Evolutionary conservation across 164 flowering plant genomes (phyloP).

Genomic region (Umbellularia californica): DNA sequence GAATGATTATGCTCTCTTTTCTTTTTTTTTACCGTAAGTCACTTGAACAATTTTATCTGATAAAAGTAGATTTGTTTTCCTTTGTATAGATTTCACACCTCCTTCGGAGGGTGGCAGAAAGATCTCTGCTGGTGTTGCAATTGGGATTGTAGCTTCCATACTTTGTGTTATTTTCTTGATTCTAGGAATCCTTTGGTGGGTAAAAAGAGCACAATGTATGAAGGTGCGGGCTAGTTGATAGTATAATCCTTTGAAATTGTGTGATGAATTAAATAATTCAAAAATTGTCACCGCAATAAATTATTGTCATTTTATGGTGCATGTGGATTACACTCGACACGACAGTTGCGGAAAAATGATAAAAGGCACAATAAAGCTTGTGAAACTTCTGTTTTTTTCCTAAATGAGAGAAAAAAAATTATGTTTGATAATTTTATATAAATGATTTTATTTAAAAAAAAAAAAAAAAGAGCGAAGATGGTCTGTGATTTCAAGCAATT

Average conservation of each 20-base stretch:
- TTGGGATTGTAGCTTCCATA: constrained; percentile 30
- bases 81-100: constrained; percentile 18
- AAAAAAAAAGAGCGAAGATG: no score
- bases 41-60: neutral
- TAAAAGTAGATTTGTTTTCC: neutral
- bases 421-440: no score
- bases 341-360: no score
- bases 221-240: constrained; percentile 8
- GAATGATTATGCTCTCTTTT: neutral
- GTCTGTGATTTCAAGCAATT: no score
- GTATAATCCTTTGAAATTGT: neutral
- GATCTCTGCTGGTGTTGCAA: constrained; percentile 27
- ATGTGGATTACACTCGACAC: no score
- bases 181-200: constrained; percentile 26
- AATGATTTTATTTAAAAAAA: no score
- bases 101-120: constrained; percentile 21
- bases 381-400: no score
- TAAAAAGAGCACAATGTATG: constrained; percentile 14
- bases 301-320: no score
- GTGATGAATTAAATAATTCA: neutral
- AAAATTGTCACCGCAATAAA: neutral
- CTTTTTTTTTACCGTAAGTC: neutral
- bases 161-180: constrained; percentile 15
- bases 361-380: no score
- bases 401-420: no score